Base-by-base conservation (phyloP, 441 rosid genomes). In the Sinapis alba region DNA sequence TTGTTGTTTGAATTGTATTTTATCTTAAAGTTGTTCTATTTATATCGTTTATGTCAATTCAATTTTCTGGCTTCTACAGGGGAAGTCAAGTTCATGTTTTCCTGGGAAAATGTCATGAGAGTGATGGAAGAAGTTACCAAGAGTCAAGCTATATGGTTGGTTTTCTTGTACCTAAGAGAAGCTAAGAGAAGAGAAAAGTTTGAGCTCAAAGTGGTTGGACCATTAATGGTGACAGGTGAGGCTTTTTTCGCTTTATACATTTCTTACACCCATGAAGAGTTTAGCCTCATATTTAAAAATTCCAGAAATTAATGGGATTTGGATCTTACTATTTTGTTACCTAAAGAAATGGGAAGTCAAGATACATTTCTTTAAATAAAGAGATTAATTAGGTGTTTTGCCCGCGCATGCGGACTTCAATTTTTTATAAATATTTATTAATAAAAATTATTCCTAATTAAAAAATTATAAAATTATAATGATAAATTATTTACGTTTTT, bases 211-310 rank as follows among this genome's bases (percentile, higher is more conserved):
- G 27, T 45, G 56, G 72, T 65, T 77, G 76, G 80, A 69, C 66
- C 66, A 70, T 88, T 65, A 72, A 77, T 65, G 63, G 76, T 71
- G 80, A 77, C 76, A 71, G 62, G 36, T 71, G 76, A 71, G 68
- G 11, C 5, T 18, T 30, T 13, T 7, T 27, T 18, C 7, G 5
- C 18, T 54, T 65, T 38, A 15, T 41, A 20, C 7, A 16, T 61
- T 51, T 3, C 2, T 61, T 61, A 19, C 34, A 61, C 47, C 8
- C 54, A 75, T 51, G 43, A 51, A 62, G 53, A 76, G 71, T 7
- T 60, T 27, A 13, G 54, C 7, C 54, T 76, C 7, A 41, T 76
- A 6, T 66, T 11, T 6, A 45, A 57, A n/a, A 18, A 26, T 19
- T 58, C 1, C 5, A 27, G 32, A 38, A 65, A 72, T 70, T 57